Base-by-base conservation (phyloP, 176 grass and related monocot species). In the Otatea glauca region DNA sequence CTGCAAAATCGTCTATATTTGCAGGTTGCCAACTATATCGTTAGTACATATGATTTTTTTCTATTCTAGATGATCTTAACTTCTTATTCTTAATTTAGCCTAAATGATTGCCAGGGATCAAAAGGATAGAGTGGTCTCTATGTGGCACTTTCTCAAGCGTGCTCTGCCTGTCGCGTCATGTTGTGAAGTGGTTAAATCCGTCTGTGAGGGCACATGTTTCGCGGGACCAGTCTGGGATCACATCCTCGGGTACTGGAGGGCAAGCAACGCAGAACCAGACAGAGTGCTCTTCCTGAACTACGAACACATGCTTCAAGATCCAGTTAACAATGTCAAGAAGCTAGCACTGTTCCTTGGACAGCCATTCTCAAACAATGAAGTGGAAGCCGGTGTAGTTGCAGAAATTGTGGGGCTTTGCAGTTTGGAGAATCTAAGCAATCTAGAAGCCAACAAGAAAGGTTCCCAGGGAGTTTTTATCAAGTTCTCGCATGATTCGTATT, bases 221-320 rank as follows among this genome's bases (percentile, higher is more conserved):
- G 70, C 59, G 3, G 73, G 86, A 4, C 87, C 87, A 0, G 48
- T 74, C 12, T 89, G 74, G 87, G 75, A 89, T 0, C 87, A 90
- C 18, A 38, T 70, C 21, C 45, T 89, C 0, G 86, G 24, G 3
- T 83, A 88, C 44, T 89, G 65, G 87, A 42, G 50, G 14, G 65
- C 53, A 0, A 79, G 75, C 69, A 70, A 63, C 60, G 39, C 3
- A 24, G 69, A 38, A 4, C 73, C 87, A 0, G 64, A 74, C 17
- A 53, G n/a, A 3, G 65, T 84, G 16, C 0, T 89, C n/a, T 86
- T 86, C 73, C 64, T 90, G 41, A 77, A 70, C 37, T 90, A 90
- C n/a, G 88, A 90, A 12, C 27, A 90, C 7, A 72, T 90, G 39
- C 54, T 82, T 39, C 10, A 7, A 4, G 78, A 75, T 5, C 83